Conservation (phyloP, 2,329 filamentous ascomycete genomes). For the Fusarium virguliforme region DNA sequence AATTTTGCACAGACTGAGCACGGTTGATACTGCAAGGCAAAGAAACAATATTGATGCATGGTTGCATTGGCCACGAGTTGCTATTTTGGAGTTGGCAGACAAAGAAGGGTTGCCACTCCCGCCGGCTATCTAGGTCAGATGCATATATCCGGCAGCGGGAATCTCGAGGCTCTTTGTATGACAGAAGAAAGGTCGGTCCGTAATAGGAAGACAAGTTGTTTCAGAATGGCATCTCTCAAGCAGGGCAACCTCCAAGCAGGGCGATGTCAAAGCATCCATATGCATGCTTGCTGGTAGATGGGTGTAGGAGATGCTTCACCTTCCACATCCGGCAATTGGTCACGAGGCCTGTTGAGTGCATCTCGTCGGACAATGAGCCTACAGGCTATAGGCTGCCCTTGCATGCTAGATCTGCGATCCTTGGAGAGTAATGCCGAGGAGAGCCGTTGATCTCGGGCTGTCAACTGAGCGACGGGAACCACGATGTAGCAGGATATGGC, state of each 20-base stretch:
- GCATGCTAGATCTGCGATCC: background rate
- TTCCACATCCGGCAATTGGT: background rate
- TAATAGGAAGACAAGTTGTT: background rate
- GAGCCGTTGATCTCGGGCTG: background rate
- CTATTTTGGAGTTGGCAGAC: conserved; percentile 21
- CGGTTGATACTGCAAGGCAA: background rate
- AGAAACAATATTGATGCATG: too few species aligned
- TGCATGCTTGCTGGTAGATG: background rate
- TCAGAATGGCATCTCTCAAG: background rate
- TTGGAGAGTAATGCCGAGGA: background rate
- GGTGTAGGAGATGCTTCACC: background rate
- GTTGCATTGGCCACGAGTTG: background rate
- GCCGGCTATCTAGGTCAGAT: background rate
- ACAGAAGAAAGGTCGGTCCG: background rate
- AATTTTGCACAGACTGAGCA: background rate
- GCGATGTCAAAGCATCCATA: too few species aligned
- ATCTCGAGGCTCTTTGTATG: background rate
- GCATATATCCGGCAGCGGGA: background rate
- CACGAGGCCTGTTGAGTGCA: too few species aligned
- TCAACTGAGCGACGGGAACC: background rate
- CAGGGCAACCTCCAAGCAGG: background rate
- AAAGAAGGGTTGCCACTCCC: conserved; percentile 17
- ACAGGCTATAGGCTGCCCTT: background rate
- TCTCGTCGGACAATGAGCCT: too few species aligned
- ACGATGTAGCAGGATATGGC: background rate